Evolutionary conservation across 139 green algal genomes (phyloP), one percentile per base, ranked within the genome.

Genomic region (Microglena sp.): DNA sequence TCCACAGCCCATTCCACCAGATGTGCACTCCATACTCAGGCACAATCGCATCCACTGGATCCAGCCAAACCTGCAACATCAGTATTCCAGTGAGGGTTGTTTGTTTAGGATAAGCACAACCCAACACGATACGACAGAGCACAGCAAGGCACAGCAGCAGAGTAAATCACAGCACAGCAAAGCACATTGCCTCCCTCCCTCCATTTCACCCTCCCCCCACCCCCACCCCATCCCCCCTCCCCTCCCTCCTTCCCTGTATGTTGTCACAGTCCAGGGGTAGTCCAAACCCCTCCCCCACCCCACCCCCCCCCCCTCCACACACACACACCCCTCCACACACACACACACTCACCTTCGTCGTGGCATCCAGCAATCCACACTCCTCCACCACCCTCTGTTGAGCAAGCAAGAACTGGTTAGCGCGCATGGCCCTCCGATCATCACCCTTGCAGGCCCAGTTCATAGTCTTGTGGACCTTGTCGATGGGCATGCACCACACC

Each of bases 1-100:
- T 73, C 79, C 79, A 86, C 26, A 86, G 68, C 4, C 76, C 79
- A 53, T 81, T 67, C 79, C 79, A 86, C 24, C 61, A 72, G 11
- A 86, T 68, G 56, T 75, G 70, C 5, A 73, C 5, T 28, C 72
- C 72, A 15, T 29, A 56, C n/a, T 31, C 55, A 2, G 79, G 79
- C 28, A 79, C n/a, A 29, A 83, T 45, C 2, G 72, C 79, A 45
- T 82, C 70, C 3, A 86, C 72, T 0, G 50, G 64, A 6, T 31
- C 74, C 1, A 80, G 33, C 79, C 79, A 83, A 31, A 74, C 62
- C 73, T 79, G 55, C n/a, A n/a, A n/a, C n/a, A n/a, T n/a, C n/a
- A n/a, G n/a, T n/a, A n/a, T n/a, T n/a, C n/a, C n/a, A n/a, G n/a
- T n/a, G n/a, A n/a, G n/a, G n/a, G n/a, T n/a, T n/a, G n/a, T n/a